Conservation (phyloP, 176 grass and related monocot genomes). For the Panicum miliaceum region DNA sequence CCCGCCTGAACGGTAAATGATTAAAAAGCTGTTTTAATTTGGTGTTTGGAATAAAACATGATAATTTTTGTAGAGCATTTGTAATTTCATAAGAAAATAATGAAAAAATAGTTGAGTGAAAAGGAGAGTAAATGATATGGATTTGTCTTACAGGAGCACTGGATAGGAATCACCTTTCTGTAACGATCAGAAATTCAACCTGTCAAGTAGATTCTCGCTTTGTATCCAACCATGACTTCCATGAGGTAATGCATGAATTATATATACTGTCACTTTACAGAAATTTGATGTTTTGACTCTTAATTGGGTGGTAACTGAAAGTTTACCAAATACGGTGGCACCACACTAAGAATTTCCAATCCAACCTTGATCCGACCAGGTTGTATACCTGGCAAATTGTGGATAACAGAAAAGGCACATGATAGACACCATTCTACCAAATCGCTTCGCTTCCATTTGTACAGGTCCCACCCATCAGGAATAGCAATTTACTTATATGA, state of each 20-base stretch:
- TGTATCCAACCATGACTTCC: constrained; percentile 91
- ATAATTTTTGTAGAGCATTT: constrained; percentile 21
- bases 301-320: constrained; percentile 11
- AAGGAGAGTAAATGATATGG: constrained; percentile 23
- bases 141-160: constrained; percentile 67
- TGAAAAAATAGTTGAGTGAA: neutral
- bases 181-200: constrained; percentile 70
- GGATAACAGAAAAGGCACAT: neutral
- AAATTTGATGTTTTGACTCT: neutral
- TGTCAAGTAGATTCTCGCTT: constrained; percentile 74
- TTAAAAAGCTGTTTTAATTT: constrained; percentile 31
- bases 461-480: neutral
- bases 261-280: neutral
- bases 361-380: neutral
- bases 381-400: neutral
- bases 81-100: neutral
- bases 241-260: constrained; percentile 65
- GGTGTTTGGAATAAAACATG: neutral
- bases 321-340: neutral
- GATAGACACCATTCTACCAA: neutral
- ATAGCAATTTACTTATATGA: neutral
- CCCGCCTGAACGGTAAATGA: constrained; percentile 81
- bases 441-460: neutral
- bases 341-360: neutral
- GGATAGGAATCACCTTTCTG: constrained; percentile 71